Conservation (phyloP, 441 rosid genomes). For the Euphorbia corollata region DNA sequence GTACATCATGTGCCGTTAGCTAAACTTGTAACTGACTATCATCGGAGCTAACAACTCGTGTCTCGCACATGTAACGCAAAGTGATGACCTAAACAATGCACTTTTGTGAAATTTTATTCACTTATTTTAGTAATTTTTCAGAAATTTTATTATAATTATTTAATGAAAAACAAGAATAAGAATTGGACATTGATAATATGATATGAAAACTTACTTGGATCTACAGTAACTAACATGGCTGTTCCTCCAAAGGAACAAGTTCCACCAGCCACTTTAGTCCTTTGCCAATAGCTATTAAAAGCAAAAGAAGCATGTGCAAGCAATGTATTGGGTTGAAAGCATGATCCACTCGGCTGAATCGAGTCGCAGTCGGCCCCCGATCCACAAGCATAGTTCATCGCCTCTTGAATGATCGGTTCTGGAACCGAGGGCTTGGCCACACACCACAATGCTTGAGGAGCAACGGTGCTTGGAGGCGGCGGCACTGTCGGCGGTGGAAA, state of each 20-base stretch:
- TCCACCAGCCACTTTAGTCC: slow-evolving; percentile 59
- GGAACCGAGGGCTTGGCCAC: slow-evolving; percentile 92
- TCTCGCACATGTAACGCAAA: too few relatives aligned
- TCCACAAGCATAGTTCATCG: slow-evolving; percentile 85
- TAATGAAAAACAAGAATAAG: not conserved
- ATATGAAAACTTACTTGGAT: slow-evolving; percentile 55
- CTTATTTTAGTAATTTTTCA: too few relatives aligned
- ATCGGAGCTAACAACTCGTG: too few relatives aligned
- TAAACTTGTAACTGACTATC: too few relatives aligned
- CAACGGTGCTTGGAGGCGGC: slow-evolving; percentile 36
- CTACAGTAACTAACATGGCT: slow-evolving; percentile 76
- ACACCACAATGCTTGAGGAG: slow-evolving; percentile 62
- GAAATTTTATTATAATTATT: too few relatives aligned
- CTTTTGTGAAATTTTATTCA: too few relatives aligned
- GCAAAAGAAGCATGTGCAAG: slow-evolving; percentile 85
- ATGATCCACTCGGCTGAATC: slow-evolving; percentile 55
- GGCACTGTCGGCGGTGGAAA: slow-evolving; percentile 71
- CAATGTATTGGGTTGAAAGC: slow-evolving; percentile 64
- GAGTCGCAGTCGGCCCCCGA: slow-evolving; percentile 81
- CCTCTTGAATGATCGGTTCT: slow-evolving; percentile 77
- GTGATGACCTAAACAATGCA: too few relatives aligned
- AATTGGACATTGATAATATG: not conserved
- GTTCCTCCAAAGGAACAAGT: slow-evolving; percentile 88
- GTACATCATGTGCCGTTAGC: too few relatives aligned
- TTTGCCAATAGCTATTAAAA: slow-evolving; percentile 89